Conservation (phyloP, 2,329 filamentous ascomycete species). For the Amauroascus niger region DNA sequence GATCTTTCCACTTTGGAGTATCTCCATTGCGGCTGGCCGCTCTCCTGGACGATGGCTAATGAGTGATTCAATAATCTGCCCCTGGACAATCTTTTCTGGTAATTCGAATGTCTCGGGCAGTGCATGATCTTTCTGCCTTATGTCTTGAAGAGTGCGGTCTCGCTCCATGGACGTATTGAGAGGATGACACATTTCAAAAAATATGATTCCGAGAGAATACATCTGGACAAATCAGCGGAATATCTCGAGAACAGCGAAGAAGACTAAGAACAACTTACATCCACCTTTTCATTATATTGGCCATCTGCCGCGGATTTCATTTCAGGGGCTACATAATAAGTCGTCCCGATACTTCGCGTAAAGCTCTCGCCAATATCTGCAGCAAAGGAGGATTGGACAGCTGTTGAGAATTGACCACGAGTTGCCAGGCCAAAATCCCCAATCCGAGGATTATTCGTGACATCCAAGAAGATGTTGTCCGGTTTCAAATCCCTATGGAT, state of each 20-base stretch:
- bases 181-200: slow-evolving; percentile 87
- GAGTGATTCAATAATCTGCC: slow-evolving; percentile 67
- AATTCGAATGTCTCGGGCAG: slow-evolving; percentile 65
- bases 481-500: slow-evolving; percentile 95
- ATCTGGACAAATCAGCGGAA: slow-evolving; percentile 45
- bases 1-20: slow-evolving; percentile 75
- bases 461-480: slow-evolving; percentile 94
- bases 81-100: slow-evolving; percentile 59
- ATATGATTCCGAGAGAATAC: slow-evolving; percentile 94
- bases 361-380: slow-evolving; percentile 32
- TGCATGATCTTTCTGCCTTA: slow-evolving; percentile 57
- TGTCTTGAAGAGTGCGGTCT: slow-evolving; percentile 54
- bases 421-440: slow-evolving; percentile 94
- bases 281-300: slow-evolving; percentile 85
- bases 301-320: slow-evolving; percentile 64
- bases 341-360: slow-evolving; percentile 58
- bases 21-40: slow-evolving; percentile 69
- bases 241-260: not conserved
- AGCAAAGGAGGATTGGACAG: slow-evolving; percentile 30
- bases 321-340: slow-evolving; percentile 88
- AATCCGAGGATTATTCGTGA: slow-evolving; percentile 82
- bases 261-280: slow-evolving; percentile 47
- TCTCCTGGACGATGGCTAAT: slow-evolving; percentile 74
- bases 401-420: slow-evolving; percentile 55
- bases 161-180: slow-evolving; percentile 55